Evolutionary conservation across 192 early-diverging fungal genomes (phyloP).

Genomic region (Coemansia aciculifera): DNA sequence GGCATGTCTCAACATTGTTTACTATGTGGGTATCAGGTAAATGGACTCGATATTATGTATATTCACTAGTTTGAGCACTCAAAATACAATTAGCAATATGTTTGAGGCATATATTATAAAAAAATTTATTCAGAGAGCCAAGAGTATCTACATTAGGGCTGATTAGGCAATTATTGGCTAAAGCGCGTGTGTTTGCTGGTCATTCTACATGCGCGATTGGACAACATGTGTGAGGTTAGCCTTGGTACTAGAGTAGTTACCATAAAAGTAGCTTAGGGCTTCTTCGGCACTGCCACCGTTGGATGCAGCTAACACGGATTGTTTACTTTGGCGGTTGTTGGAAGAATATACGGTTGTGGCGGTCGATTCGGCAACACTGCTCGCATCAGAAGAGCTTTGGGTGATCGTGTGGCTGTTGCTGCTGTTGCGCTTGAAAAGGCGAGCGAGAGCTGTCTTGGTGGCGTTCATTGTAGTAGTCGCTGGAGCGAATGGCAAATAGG

Average conservation of each 20-base stretch:
- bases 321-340: neutral
- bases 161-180: neutral
- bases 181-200: neutral
- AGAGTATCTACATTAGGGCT: neutral
- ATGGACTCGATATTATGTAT: neutral
- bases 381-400: neutral
- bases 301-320: neutral
- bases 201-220: neutral
- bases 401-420: neutral
- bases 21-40: neutral
- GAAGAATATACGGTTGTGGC: neutral
- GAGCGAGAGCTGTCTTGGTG: neutral
- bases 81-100: neutral
- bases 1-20: neutral
- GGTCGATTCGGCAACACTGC: neutral
- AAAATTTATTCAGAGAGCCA: neutral
- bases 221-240: neutral
- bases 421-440: constrained; percentile 1
- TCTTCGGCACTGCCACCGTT: neutral
- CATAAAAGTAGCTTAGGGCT: neutral
- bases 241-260: constrained; percentile 4
- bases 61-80: neutral
- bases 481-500: neutral
- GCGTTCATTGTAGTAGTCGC: neutral
- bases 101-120: neutral